Percentiles rank a stretch among this genome's conserved stretches.
phyloP scores from a whole-genome alignment of 257 asterid genomes.

The Solanum dulcamara region DNA sequence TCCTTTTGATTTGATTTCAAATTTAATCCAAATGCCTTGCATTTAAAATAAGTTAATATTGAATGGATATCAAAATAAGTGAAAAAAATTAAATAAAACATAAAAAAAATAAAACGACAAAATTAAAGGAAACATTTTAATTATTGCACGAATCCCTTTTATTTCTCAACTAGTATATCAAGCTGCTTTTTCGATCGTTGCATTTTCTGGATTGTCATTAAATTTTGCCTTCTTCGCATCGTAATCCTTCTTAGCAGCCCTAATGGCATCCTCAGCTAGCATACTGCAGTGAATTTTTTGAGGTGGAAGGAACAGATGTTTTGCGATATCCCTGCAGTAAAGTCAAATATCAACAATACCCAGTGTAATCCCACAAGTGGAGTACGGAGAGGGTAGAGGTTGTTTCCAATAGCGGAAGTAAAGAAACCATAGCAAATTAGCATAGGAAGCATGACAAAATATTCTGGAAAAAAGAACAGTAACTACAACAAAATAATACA shows the following conservation, averaged over 20 bases:
- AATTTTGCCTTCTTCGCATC: conserved; percentile 46
- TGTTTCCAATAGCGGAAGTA: background rate
- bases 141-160: background rate
- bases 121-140: no score
- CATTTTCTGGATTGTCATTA: conserved; percentile 5
- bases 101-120: no score
- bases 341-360: background rate
- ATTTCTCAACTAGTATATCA: conserved; percentile 5
- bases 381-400: background rate
- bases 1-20: no score
- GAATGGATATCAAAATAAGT: no score
- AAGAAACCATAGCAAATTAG: background rate
- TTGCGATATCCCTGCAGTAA: conserved; percentile 71
- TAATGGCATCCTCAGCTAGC: conserved; percentile 97
- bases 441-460: background rate
- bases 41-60: no score
- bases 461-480: background rate
- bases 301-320: conserved; percentile 85
- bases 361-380: background rate
- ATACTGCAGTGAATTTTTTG: conserved; percentile 92
- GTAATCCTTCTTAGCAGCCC: conserved; percentile 80
- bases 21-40: no score
- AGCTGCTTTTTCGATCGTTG: conserved; percentile 23
- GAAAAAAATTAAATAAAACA: no score
- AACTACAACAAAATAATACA: background rate